phyloP scores from a whole-genome alignment of 192 early-diverging fungal species.

The Paraglomus brasilianum region DNA sequence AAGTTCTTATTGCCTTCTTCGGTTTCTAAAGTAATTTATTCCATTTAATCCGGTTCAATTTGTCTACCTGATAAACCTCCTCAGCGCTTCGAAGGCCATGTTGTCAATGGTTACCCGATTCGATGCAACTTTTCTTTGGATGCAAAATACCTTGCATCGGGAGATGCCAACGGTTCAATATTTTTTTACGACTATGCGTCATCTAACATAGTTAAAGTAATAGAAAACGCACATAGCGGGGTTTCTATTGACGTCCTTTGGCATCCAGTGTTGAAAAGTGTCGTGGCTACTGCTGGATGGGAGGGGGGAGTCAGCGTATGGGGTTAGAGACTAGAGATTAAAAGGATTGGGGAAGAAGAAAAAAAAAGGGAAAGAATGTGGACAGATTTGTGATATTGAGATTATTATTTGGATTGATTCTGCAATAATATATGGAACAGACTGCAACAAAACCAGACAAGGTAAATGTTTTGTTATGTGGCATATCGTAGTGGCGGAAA shows the following conservation, averaged over 20 bases:
- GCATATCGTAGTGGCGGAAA: too few relatives aligned
- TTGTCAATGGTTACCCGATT: constrained; percentile 30
- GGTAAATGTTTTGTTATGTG: too few relatives aligned
- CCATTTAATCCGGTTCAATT: not conserved
- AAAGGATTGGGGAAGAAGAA: too few relatives aligned
- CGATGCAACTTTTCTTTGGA: constrained; percentile 27
- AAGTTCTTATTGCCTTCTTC: not conserved
- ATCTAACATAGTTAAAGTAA: constrained; percentile 16
- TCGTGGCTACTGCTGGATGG: constrained; percentile 27
- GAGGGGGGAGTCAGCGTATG: constrained; percentile 18
- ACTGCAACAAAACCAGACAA: too few relatives aligned
- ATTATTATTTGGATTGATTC: too few relatives aligned
- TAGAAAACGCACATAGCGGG: constrained; percentile 19
- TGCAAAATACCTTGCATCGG: constrained; percentile 23
- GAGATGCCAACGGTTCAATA: constrained; percentile 26
- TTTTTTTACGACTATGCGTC: constrained; percentile 26
- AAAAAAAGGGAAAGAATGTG: too few relatives aligned
- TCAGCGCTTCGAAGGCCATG: constrained; percentile 27
- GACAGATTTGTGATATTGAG: too few relatives aligned
- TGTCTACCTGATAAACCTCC: too few relatives aligned
- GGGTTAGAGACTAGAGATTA: too few relatives aligned
- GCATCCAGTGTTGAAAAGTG: constrained; percentile 22
- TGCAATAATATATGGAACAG: too few relatives aligned
- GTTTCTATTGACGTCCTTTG: constrained; percentile 20
- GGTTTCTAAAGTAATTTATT: not conserved